Percentiles rank a stretch among this genome's conserved stretches.
These are phyloP conservation scores for Pythium coloratum DNA, from an alignment of 352 stramenopile species.

Conservation along the genomic window DNA sequence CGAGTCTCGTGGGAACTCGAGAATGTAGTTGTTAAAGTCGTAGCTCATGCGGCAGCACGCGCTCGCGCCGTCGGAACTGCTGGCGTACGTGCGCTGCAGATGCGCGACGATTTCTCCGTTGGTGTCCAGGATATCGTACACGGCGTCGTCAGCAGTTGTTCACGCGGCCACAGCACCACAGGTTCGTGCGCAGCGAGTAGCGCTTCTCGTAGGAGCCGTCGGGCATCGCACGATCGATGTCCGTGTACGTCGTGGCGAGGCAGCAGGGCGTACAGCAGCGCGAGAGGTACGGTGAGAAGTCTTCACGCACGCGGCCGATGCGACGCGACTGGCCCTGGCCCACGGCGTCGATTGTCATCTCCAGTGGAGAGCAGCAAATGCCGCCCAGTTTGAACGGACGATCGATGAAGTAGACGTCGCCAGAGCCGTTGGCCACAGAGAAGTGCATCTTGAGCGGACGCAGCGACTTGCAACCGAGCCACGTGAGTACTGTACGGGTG, in stretches of 20 bases:
- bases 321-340: constrained; percentile 23
- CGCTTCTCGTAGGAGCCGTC: constrained; percentile 55
- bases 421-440: constrained; percentile 33
- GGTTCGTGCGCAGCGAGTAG: constrained; percentile 56
- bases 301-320: constrained; percentile 49
- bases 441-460: constrained; percentile 53
- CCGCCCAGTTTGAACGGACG: constrained; percentile 41
- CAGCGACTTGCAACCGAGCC: constrained; percentile 38
- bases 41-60: constrained; percentile 41
- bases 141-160: constrained; percentile 76
- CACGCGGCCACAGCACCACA: constrained; percentile 53
- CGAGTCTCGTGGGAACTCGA: constrained; percentile 59
- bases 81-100: constrained; percentile 55
- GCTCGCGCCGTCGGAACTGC: constrained; percentile 20
- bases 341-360: constrained; percentile 45
- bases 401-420: constrained; percentile 52
- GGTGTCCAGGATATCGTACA: constrained; percentile 65
- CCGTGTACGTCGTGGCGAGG: constrained; percentile 60
- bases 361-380: constrained; percentile 37
- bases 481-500: constrained; percentile 36
- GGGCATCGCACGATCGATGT: constrained; percentile 53
- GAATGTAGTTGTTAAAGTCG: constrained; percentile 57
- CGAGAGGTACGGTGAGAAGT: constrained; percentile 54
- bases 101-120: constrained; percentile 52
- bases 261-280: constrained; percentile 45